A percentile compares a stretch with the other conserved stretches of the same genome.
phyloP scores from a whole-genome alignment of 768 basidiomycete species.

The Rhodosporidiobolus odoratus region DNA sequence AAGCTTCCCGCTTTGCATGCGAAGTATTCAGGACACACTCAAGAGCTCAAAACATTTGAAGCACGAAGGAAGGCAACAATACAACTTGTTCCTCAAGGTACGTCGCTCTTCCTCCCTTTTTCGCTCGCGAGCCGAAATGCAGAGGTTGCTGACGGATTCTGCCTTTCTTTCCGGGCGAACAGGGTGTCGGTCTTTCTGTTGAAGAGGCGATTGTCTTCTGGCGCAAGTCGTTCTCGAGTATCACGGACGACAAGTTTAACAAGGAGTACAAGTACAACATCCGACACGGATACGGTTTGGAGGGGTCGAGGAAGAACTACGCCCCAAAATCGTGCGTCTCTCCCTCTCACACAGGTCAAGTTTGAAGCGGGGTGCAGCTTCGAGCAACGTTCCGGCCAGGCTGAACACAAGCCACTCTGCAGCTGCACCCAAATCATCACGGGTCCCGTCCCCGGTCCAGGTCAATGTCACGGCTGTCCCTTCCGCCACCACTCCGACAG shows the following conservation, averaged over 20 bases:
- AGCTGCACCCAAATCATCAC: constrained; percentile 88
- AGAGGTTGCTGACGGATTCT: not conserved
- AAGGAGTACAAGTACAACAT: constrained; percentile 98
- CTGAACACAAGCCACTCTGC: constrained; percentile 2
- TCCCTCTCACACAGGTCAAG: not conserved
- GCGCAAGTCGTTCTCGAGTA: constrained; percentile 71
- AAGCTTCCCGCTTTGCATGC: constrained; percentile 96
- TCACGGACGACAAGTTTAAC: constrained; percentile 92
- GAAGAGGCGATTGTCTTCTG: constrained; percentile 93
- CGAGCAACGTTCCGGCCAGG: not conserved
- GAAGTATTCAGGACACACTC: constrained; percentile 74
- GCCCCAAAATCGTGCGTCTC: constrained; percentile 71
- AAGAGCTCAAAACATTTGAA: constrained; percentile 77
- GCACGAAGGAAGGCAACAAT: constrained; percentile 83
- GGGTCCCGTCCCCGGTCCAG: constrained; percentile 60
- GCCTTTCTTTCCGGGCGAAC: not conserved
- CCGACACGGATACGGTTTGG: constrained; percentile 86
- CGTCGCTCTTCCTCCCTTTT: constrained; percentile 10
- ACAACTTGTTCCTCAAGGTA: constrained; percentile 93
- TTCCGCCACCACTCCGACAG: constrained; percentile 81
- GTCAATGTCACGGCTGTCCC: constrained; percentile 79
- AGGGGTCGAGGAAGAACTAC: constrained; percentile 92
- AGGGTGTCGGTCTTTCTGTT: constrained; percentile 87
- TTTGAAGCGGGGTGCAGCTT: no score
- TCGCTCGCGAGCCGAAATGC: not conserved